phyloP scores from a whole-genome alignment of 768 basidiomycete genomes.

The Xerocomellus intermedius region DNA sequence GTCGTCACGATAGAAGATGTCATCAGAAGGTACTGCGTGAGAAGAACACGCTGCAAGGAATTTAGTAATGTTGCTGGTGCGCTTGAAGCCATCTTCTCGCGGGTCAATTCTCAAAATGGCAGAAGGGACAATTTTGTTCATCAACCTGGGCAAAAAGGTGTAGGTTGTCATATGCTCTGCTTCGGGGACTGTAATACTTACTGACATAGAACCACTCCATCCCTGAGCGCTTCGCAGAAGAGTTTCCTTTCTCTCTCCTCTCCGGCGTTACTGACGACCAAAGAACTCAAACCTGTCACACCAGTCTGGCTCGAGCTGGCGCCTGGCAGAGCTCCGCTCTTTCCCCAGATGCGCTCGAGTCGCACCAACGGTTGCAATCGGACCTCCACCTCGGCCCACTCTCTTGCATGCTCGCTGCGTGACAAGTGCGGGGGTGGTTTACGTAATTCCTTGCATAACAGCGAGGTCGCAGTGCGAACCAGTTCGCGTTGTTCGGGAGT shows the following conservation, averaged over 20 bases:
- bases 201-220: slow-evolving; percentile 90
- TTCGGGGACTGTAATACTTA: slow-evolving; percentile 43
- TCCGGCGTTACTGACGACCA: slow-evolving; percentile 47
- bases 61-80: slow-evolving; percentile 70
- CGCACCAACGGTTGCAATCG: slow-evolving; percentile 58
- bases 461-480: slow-evolving; percentile 61
- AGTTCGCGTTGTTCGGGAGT: slow-evolving; percentile 64
- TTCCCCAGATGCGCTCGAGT: slow-evolving; percentile 76
- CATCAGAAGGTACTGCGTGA: slow-evolving; percentile 59
- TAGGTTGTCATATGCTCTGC: slow-evolving; percentile 4
- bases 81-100: slow-evolving; percentile 63
- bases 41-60: slow-evolving; percentile 75
- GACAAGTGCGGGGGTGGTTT: slow-evolving; percentile 58
- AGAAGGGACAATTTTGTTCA: slow-evolving; percentile 72
- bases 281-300: slow-evolving; percentile 29
- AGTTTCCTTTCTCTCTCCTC: slow-evolving; percentile 74
- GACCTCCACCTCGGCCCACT: slow-evolving; percentile 77
- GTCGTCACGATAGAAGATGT: slow-evolving; percentile 68
- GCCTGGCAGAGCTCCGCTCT: slow-evolving; percentile 46
- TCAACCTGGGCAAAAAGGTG: slow-evolving; percentile 46
- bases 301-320: slow-evolving; percentile 44
- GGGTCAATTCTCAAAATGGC: slow-evolving; percentile 61
- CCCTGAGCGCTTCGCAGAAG: slow-evolving; percentile 74
- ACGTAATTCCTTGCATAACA: slow-evolving; percentile 66
- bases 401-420: slow-evolving; percentile 49